Base-by-base conservation (phyloP, 2,329 filamentous ascomycete genomes). In the Monosporascus ibericus region DNA sequence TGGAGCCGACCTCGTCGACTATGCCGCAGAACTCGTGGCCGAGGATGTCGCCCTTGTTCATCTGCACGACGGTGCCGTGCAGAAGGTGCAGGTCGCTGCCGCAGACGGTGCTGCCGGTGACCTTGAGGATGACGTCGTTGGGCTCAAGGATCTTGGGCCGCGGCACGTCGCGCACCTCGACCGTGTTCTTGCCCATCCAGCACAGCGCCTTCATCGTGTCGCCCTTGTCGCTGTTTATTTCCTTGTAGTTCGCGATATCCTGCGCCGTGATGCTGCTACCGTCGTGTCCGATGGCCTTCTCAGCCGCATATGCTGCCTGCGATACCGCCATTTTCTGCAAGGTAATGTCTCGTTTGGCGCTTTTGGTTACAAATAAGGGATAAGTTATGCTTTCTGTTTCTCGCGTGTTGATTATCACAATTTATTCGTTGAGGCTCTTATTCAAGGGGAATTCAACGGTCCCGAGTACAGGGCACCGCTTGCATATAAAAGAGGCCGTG, bases 101-200 rank as follows among this genome's bases (percentile, higher is more conserved):
- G 60, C 80, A 84, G 34, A 84, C 72, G 2, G 80, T 81, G 55
- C 67, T 78, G n/a, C 79, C 78, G 0, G 79, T 95, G 36, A 95
- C 81, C 65, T 86, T 90, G 59, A 94, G 74, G 54, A 95, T 90
- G 11, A 92, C 88, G 65, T 95, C 90, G 49, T 75, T 73, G 44
- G 83, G 78, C 66, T 94, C 88, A 25, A 92, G 68, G 30, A 94
- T 76, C 61, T 79, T 84, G 2, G 90, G 90, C 60, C 84, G 86
- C 0, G 86, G 80, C 5, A 81, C 80, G 36, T 90, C 80, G 48
- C 79, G 72, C 18, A 95, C 75, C 64, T 87, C 72, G 47, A 95
- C 88, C 30, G 75, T 81, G 63, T 91, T 88, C 75, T 92, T 94
- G 49, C 88, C 87, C 70, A 87, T 83, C 90, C 90, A 95, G 2